Evolutionary conservation across 345 rosid genomes (phyloP).

Genomic region (Hibiscus tridactylites): DNA sequence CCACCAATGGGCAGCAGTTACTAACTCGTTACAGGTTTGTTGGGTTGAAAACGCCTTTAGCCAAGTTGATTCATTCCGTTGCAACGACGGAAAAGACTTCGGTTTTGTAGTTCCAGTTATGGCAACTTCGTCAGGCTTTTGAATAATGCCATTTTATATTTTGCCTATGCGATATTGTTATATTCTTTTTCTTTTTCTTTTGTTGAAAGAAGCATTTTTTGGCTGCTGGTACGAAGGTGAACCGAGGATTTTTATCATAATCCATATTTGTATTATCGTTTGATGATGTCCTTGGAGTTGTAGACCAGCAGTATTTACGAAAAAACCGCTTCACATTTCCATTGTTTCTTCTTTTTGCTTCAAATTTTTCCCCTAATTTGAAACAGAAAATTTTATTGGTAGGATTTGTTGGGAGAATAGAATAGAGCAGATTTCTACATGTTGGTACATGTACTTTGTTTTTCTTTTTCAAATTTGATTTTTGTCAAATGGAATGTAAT

Average conservation of each 20-base stretch:
- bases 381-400: neutral
- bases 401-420: neutral
- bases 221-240: conserved; percentile 20
- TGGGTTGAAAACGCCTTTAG: neutral
- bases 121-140: conserved; percentile 15
- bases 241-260: conserved; percentile 18
- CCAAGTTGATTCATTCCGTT: neutral
- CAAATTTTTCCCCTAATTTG: neutral
- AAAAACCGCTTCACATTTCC: neutral
- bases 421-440: neutral
- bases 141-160: conserved; percentile 17
- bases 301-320: conserved; percentile 2
- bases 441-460: neutral
- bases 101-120: conserved; percentile 9
- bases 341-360: neutral
- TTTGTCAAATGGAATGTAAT: too few species aligned
- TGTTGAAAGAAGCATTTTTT: conserved; percentile 21
- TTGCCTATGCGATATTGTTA: conserved; percentile 27
- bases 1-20: conserved; percentile 53
- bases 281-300: neutral
- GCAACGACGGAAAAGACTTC: neutral
- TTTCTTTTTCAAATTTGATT: too few species aligned
- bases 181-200: conserved; percentile 21
- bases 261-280: conserved; percentile 19
- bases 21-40: conserved; percentile 14